A percentile compares a stretch with the other conserved stretches of the same genome.
Evolutionary conservation across 805 yeast genomes (phyloP).

Genomic region (Jamesozyma rosinii): DNA sequence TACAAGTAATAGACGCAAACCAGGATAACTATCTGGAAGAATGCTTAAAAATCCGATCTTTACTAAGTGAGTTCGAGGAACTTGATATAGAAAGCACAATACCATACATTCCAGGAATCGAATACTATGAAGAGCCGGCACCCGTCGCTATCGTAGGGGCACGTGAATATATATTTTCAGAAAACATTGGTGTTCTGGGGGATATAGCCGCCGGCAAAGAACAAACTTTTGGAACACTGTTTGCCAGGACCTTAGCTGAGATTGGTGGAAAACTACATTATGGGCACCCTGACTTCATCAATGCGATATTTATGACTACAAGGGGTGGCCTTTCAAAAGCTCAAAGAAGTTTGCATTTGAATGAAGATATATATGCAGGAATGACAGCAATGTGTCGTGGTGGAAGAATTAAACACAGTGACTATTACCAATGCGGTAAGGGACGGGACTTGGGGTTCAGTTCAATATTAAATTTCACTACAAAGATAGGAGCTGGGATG

Average conservation of each 20-base stretch:
- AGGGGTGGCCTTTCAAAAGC: conserved; percentile 95
- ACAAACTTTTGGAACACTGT: conserved; percentile 91
- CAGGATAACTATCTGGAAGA: conserved; percentile 94
- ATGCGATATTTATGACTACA: conserved; percentile 85
- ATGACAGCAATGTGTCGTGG: conserved; percentile 85
- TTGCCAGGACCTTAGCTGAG: conserved; percentile 86
- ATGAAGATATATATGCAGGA: conserved; percentile 95
- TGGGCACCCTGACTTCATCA: conserved; percentile 93
- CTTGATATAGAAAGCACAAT: conserved; percentile 42
- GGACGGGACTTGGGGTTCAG: conserved; percentile 93
- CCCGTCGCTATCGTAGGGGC: conserved; percentile 95
- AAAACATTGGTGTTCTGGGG: conserved; percentile 84
- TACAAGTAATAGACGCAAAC: conserved; percentile 91
- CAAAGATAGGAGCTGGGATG: conserved; percentile 97
- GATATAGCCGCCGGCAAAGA: conserved; percentile 97
- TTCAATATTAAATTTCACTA: conserved; percentile 83
- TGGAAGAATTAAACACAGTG: conserved; percentile 91
- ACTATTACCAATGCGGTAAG: conserved; percentile 92
- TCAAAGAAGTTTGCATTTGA: conserved; percentile 83
- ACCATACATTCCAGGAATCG: conserved; percentile 54
- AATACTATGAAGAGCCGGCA: conserved; percentile 46
- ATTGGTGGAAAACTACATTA: conserved; percentile 92
- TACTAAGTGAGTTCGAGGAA: conserved; percentile 87
- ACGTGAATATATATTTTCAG: conserved; percentile 88
- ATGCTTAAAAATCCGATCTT: conserved; percentile 80